Evolutionary conservation across 768 basidiomycete species (phyloP), one percentile per base, ranked within the genome.

Genomic region (Leucocoprinus sp.): DNA sequence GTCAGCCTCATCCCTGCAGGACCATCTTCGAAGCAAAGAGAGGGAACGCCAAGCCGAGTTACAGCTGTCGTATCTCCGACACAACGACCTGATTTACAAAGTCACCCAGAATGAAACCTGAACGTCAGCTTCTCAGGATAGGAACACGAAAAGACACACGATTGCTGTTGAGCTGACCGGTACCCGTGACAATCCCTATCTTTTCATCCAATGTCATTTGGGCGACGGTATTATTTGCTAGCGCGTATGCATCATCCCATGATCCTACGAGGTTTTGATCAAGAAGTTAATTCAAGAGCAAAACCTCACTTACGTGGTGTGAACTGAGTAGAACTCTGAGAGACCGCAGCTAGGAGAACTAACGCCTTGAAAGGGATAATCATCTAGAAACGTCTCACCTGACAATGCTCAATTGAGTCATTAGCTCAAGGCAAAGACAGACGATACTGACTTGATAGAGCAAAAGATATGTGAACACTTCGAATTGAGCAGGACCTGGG

Each of bases 1-100:
- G 78, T 75, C 52, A 72, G 67, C 37, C 92, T 83, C 15, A 93
- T 78, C 2, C 91, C 91, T 0, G 88, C 68, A 3, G 87, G 87
- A 15, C 80, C 78, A 52, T 85, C 81, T 72, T 80, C 64, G 37
- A 72, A 63, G 49, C 73, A 75, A 21, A 75, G 53, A 0, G 69
- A 67, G 3, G 73, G 71, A 23, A 75, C 65, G 3, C 60, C 62
- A 18, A 71, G 62, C 8, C 69, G 63, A 19, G 60, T 26, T 29
- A 73, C 57, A 28, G 71, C 57, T n/a, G 57, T 60, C 2, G 68
- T 72, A 45, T 75, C 70, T 5, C 72, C 72, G 18, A 70, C 64
- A 45, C 72, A 74, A 36, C 71, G 68, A 47, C 71, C 71, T 72
- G 37, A 12, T 35, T 17, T 23, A 19, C 18, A 22, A 11, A 5